Evolutionary conservation across 805 yeast species (phyloP).

Genomic region (Kazachstania psychrophila): DNA sequence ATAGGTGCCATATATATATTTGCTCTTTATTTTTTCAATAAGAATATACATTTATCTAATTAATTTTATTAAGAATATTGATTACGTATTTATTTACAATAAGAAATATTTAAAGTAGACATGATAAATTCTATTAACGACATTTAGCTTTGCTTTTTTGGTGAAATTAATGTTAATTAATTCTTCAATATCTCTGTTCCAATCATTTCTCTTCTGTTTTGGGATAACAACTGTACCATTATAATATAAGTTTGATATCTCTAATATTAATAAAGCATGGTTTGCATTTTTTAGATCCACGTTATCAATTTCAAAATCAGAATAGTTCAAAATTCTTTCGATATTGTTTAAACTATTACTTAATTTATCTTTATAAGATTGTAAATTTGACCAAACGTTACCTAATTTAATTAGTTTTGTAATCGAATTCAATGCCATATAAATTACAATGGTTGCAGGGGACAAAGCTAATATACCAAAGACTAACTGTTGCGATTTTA

Average conservation of each 20-base stretch:
- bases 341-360: constrained; percentile 44
- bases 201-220: constrained; percentile 38
- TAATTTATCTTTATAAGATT: constrained; percentile 17
- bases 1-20: constrained; percentile 4
- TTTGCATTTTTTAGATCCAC: constrained; percentile 28
- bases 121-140: constrained; percentile 53
- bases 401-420: constrained; percentile 22
- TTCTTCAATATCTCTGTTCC: constrained; percentile 57
- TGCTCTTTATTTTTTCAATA: background rate
- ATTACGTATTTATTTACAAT: constrained; percentile 6
- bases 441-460: constrained; percentile 58
- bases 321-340: constrained; percentile 42
- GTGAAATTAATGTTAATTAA: constrained; percentile 37
- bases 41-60: background rate
- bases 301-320: constrained; percentile 13
- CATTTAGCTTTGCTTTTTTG: constrained; percentile 34
- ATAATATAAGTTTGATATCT: constrained; percentile 47
- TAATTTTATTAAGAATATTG: background rate
- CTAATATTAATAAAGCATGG: constrained; percentile 60
- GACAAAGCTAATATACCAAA: constrained; percentile 85
- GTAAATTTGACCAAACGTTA: constrained; percentile 19
- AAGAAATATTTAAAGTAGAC: constrained; percentile 37
- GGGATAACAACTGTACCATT: constrained; percentile 47
- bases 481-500: constrained; percentile 88
- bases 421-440: constrained; percentile 35